phyloP scores from a whole-genome alignment of 2,329 filamentous ascomycete genomes.

The Furcasterigmium sp. region DNA sequence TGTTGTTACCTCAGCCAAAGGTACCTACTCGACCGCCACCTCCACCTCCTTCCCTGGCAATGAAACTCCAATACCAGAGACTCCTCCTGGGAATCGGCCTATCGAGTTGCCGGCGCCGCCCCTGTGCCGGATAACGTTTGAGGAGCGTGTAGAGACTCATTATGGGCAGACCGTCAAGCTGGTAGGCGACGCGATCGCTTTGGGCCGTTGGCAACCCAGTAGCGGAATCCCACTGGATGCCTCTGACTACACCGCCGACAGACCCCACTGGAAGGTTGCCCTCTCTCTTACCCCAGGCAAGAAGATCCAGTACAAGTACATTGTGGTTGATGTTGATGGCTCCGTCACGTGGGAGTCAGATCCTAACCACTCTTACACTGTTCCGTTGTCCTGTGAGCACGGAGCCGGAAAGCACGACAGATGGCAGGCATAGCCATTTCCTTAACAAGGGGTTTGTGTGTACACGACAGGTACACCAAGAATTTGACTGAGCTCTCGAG shows the following conservation, averaged over 20 bases:
- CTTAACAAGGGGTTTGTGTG: too few species aligned
- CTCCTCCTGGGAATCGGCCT: conserved; percentile 10
- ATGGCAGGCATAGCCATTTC: conserved; percentile 20
- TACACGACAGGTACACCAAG: too few species aligned
- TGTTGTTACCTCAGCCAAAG: conserved; percentile 35
- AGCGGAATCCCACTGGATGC: conserved; percentile 53
- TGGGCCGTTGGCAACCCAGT: conserved; percentile 58
- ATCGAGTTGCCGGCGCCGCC: conserved; percentile 15
- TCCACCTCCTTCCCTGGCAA: conserved; percentile 41
- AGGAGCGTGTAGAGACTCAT: conserved; percentile 49
- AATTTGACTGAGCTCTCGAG: too few species aligned
- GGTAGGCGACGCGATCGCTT: conserved; percentile 49
- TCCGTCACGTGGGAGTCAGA: conserved; percentile 61
- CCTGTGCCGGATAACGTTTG: conserved; percentile 57
- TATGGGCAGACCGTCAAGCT: conserved; percentile 63
- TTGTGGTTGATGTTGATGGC: conserved; percentile 51
- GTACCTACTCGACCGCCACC: conserved; percentile 46
- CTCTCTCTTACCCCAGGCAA: conserved; percentile 51
- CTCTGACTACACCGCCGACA: conserved; percentile 48
- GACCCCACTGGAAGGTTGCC: conserved; percentile 57
- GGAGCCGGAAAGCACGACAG: conserved; percentile 21
- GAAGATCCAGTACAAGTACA: conserved; percentile 62
- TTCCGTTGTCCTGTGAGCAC: conserved; percentile 22
- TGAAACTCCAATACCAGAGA: conserved; percentile 12
- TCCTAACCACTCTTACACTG: conserved; percentile 38